Evolutionary conservation across 1,139 yeast species (phyloP).

Genomic region (Geotrichum histeridarum): DNA sequence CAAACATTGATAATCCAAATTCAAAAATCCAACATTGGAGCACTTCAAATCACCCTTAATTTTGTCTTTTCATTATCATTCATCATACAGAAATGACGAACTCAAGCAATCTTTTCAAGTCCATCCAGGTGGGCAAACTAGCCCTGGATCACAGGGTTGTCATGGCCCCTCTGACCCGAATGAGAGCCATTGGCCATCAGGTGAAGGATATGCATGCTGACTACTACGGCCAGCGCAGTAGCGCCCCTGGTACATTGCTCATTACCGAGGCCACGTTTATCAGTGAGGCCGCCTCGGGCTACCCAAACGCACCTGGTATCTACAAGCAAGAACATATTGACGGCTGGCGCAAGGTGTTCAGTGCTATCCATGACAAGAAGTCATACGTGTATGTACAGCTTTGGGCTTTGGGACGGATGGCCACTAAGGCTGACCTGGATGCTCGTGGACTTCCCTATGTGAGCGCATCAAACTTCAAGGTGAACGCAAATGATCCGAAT

Average conservation of each 20-base stretch:
- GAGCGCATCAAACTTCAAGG: constrained; percentile 32
- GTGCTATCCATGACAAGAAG: constrained; percentile 50
- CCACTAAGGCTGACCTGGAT: constrained; percentile 41
- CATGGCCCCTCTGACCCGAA: constrained; percentile 49
- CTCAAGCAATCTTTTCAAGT: neutral
- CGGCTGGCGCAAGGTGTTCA: constrained; percentile 50
- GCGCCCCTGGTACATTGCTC: constrained; percentile 46
- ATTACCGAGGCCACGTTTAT: constrained; percentile 44
- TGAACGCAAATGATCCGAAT: constrained; percentile 23
- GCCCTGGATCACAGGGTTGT: constrained; percentile 41
- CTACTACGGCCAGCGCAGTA: constrained; percentile 51
- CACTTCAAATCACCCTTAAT: too few relatives aligned
- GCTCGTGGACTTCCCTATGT: constrained; percentile 35
- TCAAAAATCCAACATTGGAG: too few relatives aligned
- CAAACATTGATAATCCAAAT: too few relatives aligned
- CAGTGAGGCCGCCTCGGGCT: constrained; percentile 39
- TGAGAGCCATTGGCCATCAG: constrained; percentile 33
- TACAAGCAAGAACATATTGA: constrained; percentile 45
- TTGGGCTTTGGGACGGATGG: constrained; percentile 58
- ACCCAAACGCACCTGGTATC: constrained; percentile 50
- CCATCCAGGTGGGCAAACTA: constrained; percentile 24
- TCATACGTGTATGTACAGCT: constrained; percentile 52
- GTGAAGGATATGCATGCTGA: constrained; percentile 46
- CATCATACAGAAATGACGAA: too few relatives aligned
- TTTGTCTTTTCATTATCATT: too few relatives aligned